Base-by-base conservation (phyloP, 169 alveolate genomes). In the Prorocentrum cordatum region DNA sequence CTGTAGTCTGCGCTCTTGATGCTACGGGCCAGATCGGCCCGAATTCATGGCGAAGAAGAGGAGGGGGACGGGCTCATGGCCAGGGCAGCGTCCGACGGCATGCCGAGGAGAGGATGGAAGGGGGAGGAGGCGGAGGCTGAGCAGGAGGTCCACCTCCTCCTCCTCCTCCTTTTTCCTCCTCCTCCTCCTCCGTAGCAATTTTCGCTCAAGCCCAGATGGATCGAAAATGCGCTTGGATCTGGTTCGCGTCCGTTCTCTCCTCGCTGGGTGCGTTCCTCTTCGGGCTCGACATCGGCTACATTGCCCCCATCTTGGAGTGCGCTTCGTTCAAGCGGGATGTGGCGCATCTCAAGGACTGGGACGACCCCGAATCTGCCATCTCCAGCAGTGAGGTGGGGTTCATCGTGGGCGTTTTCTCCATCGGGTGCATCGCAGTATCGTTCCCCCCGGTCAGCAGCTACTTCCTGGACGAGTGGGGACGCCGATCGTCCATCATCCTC, bases 301-400 rank as follows among this genome's bases (percentile, higher is more conserved):
- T 73, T 24, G 85, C 85, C 20, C 85, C 85, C 22, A 73, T 73
- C 33, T 47, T 73, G 70, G 85, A 73, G 33, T 73, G 85, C n/a
- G 68, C 66, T 6, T 73, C 85, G 70, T 73, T 73, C 70, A 73
- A 73, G 24, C 66, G 68, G 22, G 85, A 73, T 73, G 85, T 73
- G 42, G 85, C 85, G 7, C 85, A 50, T 12, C 29, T 73, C 33
- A 24, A 29, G 7, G 70, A 73, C 33, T 73, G 85, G 85, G 61
- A 73, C 20, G 47, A 45, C 31, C 85, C 85, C 5, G 50, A n/a
- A 45, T 45, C 59, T 45, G 59, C 26, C 26, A 45, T 20, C 10
- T 42, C 75, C 3, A 10, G 27, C 29, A 22, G 27, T 4, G 32
- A 18, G 2, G 58, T 50, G 47, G 85, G 85, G 29, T 73, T 73